These are phyloP conservation scores for Ramicandelaber brevisporus DNA, from an alignment of 192 early-diverging fungal genomes.

Conservation along the genomic window DNA sequence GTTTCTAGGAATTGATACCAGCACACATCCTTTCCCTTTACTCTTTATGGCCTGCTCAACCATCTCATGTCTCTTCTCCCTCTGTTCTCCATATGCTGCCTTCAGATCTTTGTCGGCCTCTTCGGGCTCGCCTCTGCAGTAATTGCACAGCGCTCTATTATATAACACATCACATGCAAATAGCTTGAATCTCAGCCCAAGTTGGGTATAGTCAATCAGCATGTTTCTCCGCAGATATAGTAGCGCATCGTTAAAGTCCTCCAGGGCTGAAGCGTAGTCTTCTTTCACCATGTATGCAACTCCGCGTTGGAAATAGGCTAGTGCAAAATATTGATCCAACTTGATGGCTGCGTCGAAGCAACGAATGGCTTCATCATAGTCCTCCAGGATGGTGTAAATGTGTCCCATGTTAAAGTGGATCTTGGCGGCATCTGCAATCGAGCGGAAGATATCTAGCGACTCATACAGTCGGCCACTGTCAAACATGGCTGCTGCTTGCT, in stretches of 20 bases:
- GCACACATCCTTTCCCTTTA: slow-evolving; percentile 29
- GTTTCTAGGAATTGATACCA: slow-evolving; percentile 54
- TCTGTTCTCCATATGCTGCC: slow-evolving; percentile 28
- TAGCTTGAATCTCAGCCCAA: slow-evolving; percentile 76
- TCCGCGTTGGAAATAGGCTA: slow-evolving; percentile 83
- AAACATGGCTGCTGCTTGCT: slow-evolving; percentile 42
- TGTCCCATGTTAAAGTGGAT: slow-evolving; percentile 94
- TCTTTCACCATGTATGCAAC: slow-evolving; percentile 50
- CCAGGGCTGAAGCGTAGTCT: slow-evolving; percentile 37
- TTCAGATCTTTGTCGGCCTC: slow-evolving; percentile 47
- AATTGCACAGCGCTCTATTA: slow-evolving; percentile 66
- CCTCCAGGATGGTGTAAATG: slow-evolving; percentile 39
- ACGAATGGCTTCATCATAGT: slow-evolving; percentile 64
- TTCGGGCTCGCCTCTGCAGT: slow-evolving; percentile 43
- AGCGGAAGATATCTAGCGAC: slow-evolving; percentile 5
- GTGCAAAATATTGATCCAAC: slow-evolving; percentile 69
- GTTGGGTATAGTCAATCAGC: slow-evolving; percentile 83
- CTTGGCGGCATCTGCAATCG: slow-evolving; percentile 73
- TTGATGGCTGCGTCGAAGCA: slow-evolving; percentile 19
- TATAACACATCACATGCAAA: slow-evolving; percentile 73
- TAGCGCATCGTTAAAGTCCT: slow-evolving; percentile 59
- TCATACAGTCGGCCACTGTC: slow-evolving; percentile 11
- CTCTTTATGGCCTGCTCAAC: slow-evolving; percentile 32
- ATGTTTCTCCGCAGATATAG: slow-evolving; percentile 58
- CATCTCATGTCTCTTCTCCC: slow-evolving; percentile 36